Base-by-base conservation (phyloP, 306 rosid species). In the Prunus mongolica region DNA sequence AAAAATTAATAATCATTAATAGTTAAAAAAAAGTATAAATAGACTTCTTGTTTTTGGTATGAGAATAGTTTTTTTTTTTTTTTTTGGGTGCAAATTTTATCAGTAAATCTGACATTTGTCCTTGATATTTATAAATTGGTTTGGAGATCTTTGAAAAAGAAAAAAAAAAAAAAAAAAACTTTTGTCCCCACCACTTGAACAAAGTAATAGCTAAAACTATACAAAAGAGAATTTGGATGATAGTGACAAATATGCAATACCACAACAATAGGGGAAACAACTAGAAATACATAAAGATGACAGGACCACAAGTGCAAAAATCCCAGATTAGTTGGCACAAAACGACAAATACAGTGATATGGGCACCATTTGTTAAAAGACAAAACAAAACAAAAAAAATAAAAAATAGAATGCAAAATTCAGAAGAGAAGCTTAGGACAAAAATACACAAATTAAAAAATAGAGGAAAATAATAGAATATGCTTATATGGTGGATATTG, bases 401-500 rank as follows among this genome's bases (percentile, higher is more conserved):
- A 8, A 45, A 67, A 16, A 20, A 19, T 13, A 27, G 49, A 38
- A 44, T 10, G 67, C 25, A 20, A 72, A 72, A 71, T 22, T 46
- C 34, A 32, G 45, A n/a, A 49, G 5, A 47, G 71, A 50, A 73
- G 80, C 57, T 74, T 25, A 57, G 67, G 76, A 75, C 77, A 81
- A 44, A 25, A 34, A 62, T 14, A 27, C 46, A 63, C 6, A 67
- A 38, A 19, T 15, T 41, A 20, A 69, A 50, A 67, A 60, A 55
- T 68, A 22, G 52, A 25, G 28, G 72, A 56, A 66, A 51, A 70
- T 30, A 78, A 55, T 46, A 14, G 79, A 83, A 80, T 79, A 75
- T 78, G 81, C 41, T 79, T 83, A 24, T 74, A 77, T 77, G 86
- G 77, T 76, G 85, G 82, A 81, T 79, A 73, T 79, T 80, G 86